Evolutionary conservation across 75 land plant genomes (phyloP), one percentile per base, ranked within the genome.

Genomic region (Picea sitchensis): DNA sequence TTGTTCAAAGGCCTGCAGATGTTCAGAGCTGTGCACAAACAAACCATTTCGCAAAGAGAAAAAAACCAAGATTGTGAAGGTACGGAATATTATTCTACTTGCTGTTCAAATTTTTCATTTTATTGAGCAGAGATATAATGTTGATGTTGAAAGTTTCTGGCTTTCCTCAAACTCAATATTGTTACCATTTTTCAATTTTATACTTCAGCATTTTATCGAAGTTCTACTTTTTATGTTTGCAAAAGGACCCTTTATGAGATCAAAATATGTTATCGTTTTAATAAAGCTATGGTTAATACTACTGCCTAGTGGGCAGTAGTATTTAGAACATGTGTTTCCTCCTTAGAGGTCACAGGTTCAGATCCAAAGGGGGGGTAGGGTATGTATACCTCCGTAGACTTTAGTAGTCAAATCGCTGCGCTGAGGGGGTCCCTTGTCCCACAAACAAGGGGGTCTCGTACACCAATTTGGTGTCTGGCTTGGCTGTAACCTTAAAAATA

Each of bases 41-140:
- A 87, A 86, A 71, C 96, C 98, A 9, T 94, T 94, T 61, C 91
- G 96, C 31, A 96, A 89, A 81, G 96, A 92, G 59, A 96, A 92
- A 77, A 92, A 85, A 79, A 82, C 92, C 44, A 89, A 90, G 72
- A 73, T 94, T 87, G 90, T 94, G 51, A 92, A 92, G 94, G 98
- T 96, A 81, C 2, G 65, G 67, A n/a, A 2, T 20, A 41, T 36
- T 58, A 18, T 23, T 9, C 57, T 21, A 32, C 34, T 61, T 14
- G 44, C 23, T 31, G 5, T 17, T 63, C 1, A 78, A 44, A 57
- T 47, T 20, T 75, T 3, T 34, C 21, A 14, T 64, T 0, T 0
- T 5, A 8, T 38, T 13, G 61, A 8, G 11, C 56, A 51, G 11
- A 65, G 38, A 26, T 47, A 34, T 51, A 21, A 32, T 58, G 20